Base-by-base conservation (phyloP, 495 filamentous ascomycete species). In the Pseudomonodictys pantanalensis region DNA sequence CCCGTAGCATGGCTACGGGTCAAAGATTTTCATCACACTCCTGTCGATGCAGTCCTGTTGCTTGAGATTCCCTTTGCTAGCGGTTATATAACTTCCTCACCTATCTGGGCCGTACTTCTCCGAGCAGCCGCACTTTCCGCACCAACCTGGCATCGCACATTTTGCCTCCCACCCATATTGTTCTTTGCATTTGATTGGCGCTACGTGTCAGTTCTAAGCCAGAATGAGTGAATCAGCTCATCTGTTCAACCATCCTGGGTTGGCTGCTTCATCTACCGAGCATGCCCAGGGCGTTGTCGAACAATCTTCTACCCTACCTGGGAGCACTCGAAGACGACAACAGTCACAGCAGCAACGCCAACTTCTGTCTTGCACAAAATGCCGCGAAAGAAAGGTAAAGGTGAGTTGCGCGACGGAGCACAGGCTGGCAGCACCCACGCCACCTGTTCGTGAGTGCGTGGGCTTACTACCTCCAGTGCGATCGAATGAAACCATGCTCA, bases 401-500 rank as follows among this genome's bases (percentile, higher is more conserved):
- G 73, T 74, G 55, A 38, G 70, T 35, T 15, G 7, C 15, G 2
- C 10, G 22, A 41, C 24, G 22, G 49, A 49, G 46, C 22, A 39
- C 29, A 12, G 6, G 25, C 38, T 18, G 42, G 26, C 43, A 49
- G n/a, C 30, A 17, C 25, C 22, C 43, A 12, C 18, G 17, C 33
- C 29, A 35, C 28, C 35, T 1, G 10, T n/a, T 18, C 11, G 2
- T 11, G 18, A 7, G 43, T 15, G 52, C 2, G 39, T 26, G 47
- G 25, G 20, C 38, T 50, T 22, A 49, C 35, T 11, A 23, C 7
- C 7, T 28, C 29, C 62, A 77, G 76, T 78, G 76, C 61, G 76
- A 77, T 69, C 75, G 76, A 20, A 77, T 72, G 39, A 75, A 77
- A 56, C 76, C 76, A 45, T 78, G 76, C 67, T 72, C 71, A 17